Evolutionary conservation across 352 stramenopile genomes (phyloP).

Genomic region (Hyaloperonospora brassicae): DNA sequence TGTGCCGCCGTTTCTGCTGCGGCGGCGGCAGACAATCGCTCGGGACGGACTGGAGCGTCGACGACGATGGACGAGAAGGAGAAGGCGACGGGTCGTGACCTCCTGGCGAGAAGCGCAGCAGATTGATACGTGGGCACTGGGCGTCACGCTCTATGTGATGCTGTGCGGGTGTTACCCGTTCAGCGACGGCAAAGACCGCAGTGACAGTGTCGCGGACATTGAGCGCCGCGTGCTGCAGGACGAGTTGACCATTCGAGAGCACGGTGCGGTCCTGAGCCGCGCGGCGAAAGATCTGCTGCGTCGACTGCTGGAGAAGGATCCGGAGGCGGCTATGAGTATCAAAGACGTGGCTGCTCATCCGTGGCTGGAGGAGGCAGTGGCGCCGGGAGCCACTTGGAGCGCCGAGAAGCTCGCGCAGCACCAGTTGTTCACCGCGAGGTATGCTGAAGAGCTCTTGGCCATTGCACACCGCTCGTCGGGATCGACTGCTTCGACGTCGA

Average conservation of each 20-base stretch:
- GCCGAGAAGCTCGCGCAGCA: conserved; percentile 33
- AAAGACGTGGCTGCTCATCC: conserved; percentile 55
- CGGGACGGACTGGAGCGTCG: conserved; percentile 1
- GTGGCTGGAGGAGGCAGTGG: conserved; percentile 52
- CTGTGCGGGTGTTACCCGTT: conserved; percentile 60
- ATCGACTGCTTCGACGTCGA: conserved; percentile 13
- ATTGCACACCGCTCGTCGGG: conserved; percentile 16
- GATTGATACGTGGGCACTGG: conserved; percentile 64
- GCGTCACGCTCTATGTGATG: conserved; percentile 65
- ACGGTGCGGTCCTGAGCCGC: conserved; percentile 37
- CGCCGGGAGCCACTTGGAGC: conserved; percentile 39
- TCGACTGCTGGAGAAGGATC: conserved; percentile 52
- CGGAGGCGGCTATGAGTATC: conserved; percentile 38
- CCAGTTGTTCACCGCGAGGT: conserved; percentile 34
- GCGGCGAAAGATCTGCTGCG: conserved; percentile 54
- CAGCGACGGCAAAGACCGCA: conserved; percentile 8
- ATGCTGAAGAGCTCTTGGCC: conserved; percentile 38
- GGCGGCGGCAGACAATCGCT: conserved; percentile 18
- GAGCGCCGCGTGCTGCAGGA: conserved; percentile 22
- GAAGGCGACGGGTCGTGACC: conserved; percentile 11
- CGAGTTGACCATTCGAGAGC: conserved; percentile 27
- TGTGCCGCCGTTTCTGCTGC: conserved; percentile 51
- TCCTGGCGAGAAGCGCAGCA: conserved; percentile 57
- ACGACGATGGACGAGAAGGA: conserved; percentile 11
- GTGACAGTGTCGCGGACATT: conserved; percentile 23